Conservation (phyloP, 164 flowering plant genomes). For the Hamamelis virginiana region DNA sequence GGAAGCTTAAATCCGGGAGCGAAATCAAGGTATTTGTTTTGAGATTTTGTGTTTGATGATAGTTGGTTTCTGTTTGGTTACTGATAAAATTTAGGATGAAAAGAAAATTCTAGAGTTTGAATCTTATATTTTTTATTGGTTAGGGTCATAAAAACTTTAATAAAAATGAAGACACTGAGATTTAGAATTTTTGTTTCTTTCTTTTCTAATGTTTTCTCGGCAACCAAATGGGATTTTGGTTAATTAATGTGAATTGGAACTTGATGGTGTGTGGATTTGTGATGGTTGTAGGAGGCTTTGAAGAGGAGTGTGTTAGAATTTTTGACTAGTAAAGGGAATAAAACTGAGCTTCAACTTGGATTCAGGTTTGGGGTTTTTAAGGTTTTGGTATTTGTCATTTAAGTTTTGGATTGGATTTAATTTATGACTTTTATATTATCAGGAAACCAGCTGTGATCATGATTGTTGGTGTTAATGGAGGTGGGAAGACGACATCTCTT, state of each 20-base stretch:
- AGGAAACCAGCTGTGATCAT: slow-evolving; percentile 94
- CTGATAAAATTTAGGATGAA: no score
- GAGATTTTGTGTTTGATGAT: background rate
- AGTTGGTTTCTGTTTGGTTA: background rate
- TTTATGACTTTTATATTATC: background rate
- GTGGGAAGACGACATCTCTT: slow-evolving; percentile 97
- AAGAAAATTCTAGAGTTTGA: background rate
- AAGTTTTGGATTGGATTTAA: background rate
- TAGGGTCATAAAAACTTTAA: no score
- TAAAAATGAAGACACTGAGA: no score
- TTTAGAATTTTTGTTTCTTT: no score
- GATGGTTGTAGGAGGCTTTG: slow-evolving; percentile 69
- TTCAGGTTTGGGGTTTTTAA: slow-evolving; percentile 51
- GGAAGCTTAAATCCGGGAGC: slow-evolving; percentile 90
- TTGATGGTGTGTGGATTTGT: background rate
- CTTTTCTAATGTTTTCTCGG: background rate
- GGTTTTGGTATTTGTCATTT: background rate
- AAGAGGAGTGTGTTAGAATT: slow-evolving; percentile 78
- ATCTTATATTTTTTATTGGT: no score
- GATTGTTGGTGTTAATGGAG: slow-evolving; percentile 98
- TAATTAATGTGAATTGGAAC: background rate
- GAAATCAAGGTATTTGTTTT: slow-evolving; percentile 71
- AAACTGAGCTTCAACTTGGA: slow-evolving; percentile 87
- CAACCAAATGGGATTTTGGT: background rate
- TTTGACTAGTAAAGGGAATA: slow-evolving; percentile 60